Base-by-base conservation (phyloP, 192 early-diverging fungal genomes). In the Funneliformis mosseae region DNA sequence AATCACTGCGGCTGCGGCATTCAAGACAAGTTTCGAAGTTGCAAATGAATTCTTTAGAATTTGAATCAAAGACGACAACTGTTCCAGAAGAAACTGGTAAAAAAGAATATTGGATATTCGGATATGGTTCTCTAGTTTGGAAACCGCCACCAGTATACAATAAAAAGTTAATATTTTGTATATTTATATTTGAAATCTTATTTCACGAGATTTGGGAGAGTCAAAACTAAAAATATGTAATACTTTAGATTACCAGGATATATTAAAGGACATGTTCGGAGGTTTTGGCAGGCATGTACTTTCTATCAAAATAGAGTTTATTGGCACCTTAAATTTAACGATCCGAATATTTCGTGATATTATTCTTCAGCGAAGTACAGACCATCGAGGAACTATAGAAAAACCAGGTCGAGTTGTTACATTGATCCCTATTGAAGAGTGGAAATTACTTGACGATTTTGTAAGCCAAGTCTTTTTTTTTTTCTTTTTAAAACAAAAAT, bases 351-450 rank as follows among this genome's bases (percentile, higher is more conserved):
- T 21, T 18, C 21, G 16, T 7, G 16, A 1, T 18, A 70, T 75
- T 63, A 7, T 81, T 68, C 69, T 81, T 27, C 83, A 93, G 87
- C 89, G 92, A 28, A 92, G 89, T 60, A 91, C 90, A 42, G 96
- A 98, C 83, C 96, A 98, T 84, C 90, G 96, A 8, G 96, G 96
- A 4, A 96, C 95, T 1, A 87, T 88, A 7, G 87, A 89, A 41
- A 77, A 86, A 8, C 96, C 95, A 0, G 96, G 96, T 33, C 88
- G 95, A 33, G 96, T 98, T 0, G 95, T 96, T 6, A 98, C 96
- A 1, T 83, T 98, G 38, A 88, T 98, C 12, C 91, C 92, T 0
- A 83, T 83, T 50, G 84, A 89, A n/a, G 91, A 96, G 80, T 96
- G 92, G 87, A 86, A 87, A 75, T 80, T 60, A 0, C 83, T 87